A percentile compares a stretch with the other conserved stretches of the same genome.
These are phyloP conservation scores for Ceratonia siliqua DNA, from an alignment of 306 rosid species.

Conservation along the genomic window DNA sequence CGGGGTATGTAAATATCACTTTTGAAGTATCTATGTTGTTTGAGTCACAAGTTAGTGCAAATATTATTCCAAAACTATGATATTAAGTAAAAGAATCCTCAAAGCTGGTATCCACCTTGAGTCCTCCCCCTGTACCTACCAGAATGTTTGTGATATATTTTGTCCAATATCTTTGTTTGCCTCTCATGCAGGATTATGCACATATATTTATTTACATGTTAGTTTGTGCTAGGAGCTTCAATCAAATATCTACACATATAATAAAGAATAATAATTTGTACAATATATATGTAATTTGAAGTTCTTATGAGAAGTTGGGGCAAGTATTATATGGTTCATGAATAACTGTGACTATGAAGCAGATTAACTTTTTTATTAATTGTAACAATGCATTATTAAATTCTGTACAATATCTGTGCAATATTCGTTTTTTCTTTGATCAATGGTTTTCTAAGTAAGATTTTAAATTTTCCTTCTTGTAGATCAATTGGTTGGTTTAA, in stretches of 20 bases:
- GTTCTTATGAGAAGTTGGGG: neutral
- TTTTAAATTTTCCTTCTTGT: neutral
- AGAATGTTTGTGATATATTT: neutral
- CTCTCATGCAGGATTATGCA: neutral
- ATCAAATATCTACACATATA: neutral
- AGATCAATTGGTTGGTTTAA: neutral
- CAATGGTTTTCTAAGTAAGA: neutral
- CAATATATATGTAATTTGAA: neutral
- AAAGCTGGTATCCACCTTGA: neutral
- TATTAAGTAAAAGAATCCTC: neutral
- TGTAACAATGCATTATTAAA: neutral
- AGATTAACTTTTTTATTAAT: neutral
- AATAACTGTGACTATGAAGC: neutral
- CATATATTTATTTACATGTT: neutral
- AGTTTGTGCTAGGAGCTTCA: neutral
- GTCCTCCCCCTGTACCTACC: neutral
- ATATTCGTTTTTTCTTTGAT: neutral
- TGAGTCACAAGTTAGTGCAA: slow-evolving; percentile 7
- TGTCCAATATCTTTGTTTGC: neutral
- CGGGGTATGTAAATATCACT: slow-evolving; percentile 53
- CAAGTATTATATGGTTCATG: neutral
- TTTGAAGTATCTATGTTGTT: slow-evolving; percentile 4
- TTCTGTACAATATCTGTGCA: neutral
- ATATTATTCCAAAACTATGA: neutral
- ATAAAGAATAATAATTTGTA: no score